These are phyloP conservation scores for Epichloe sp. DNA, from an alignment of 2,329 filamentous ascomycete species.

Conservation along the genomic window DNA sequence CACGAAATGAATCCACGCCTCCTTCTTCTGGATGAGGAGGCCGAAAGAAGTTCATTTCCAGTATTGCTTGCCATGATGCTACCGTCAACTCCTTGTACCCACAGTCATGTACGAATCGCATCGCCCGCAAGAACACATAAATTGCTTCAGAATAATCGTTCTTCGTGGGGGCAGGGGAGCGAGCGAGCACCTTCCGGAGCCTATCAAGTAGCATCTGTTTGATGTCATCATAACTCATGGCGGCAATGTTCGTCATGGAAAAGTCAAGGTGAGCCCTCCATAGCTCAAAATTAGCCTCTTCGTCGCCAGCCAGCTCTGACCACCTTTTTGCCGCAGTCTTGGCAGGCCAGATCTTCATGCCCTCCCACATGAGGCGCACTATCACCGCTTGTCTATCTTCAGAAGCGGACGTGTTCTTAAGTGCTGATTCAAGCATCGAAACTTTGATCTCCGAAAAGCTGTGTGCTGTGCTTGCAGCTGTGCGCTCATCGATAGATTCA, in stretches of 20 bases:
- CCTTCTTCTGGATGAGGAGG: conserved; percentile 11
- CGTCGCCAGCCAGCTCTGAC: conserved; percentile 31
- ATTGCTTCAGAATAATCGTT: conserved; percentile 25
- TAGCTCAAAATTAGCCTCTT: conserved; percentile 34
- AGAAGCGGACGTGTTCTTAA: conserved; percentile 38
- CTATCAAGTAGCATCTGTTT: conserved; percentile 47
- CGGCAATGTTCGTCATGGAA: conserved; percentile 52
- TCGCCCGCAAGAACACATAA: conserved; percentile 64
- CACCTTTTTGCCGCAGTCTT: conserved; percentile 51
- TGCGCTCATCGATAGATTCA: conserved; percentile 27
- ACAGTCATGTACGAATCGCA: conserved; percentile 58
- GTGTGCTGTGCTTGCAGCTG: conserved; percentile 46
- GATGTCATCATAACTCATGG: conserved; percentile 55
- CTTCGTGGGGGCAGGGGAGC: not conserved
- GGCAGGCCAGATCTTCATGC: conserved; percentile 57
- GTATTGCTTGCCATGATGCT: conserved; percentile 68
- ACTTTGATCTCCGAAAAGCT: conserved; percentile 70
- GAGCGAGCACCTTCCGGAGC: conserved; percentile 12
- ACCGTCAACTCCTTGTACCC: conserved; percentile 68
- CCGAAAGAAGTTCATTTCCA: conserved; percentile 58
- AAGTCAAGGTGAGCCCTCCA: conserved; percentile 67
- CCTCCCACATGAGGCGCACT: conserved; percentile 59
- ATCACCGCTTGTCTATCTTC: conserved; percentile 47
- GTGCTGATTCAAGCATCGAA: conserved; percentile 64
- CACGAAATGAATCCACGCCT: conserved; percentile 37